Evolutionary conservation across 2,329 filamentous ascomycete genomes (phyloP).

Genomic region (Lachnellula arida): DNA sequence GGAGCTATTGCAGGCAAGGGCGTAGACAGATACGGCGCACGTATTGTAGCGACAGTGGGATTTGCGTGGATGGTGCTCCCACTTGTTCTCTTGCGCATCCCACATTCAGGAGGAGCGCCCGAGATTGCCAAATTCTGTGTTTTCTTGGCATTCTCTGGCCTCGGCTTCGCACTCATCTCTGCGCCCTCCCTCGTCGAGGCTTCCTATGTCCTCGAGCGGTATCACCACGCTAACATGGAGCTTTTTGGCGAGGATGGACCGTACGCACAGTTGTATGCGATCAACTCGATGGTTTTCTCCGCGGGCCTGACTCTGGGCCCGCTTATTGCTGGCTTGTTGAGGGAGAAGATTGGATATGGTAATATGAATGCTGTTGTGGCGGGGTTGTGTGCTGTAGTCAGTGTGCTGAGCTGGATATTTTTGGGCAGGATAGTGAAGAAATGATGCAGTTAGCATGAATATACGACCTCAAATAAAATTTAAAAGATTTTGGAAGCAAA

Average conservation of each 20-base stretch:
- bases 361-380: conserved; percentile 42
- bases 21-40: conserved; percentile 36
- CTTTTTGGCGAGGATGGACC: conserved; percentile 53
- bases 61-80: conserved; percentile 20
- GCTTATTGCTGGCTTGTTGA: conserved; percentile 48
- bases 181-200: conserved; percentile 54
- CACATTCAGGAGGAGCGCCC: conserved; percentile 34
- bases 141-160: conserved; percentile 43
- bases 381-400: conserved; percentile 17
- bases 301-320: conserved; percentile 57
- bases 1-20: conserved; percentile 34
- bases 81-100: conserved; percentile 38
- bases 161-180: conserved; percentile 49
- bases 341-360: conserved; percentile 49
- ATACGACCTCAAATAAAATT: no score
- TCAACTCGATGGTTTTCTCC: conserved; percentile 60
- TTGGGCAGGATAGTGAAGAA: conserved; percentile 13
- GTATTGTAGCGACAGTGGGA: conserved; percentile 31
- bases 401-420: conserved; percentile 19
- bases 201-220: conserved; percentile 49
- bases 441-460: no score
- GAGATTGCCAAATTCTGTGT: conserved; percentile 43
- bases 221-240: conserved; percentile 49
- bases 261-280: conserved; percentile 61
- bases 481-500: no score